Evolutionary conservation across 2,329 filamentous ascomycete species (phyloP).

Genomic region (Zalaria obscura): DNA sequence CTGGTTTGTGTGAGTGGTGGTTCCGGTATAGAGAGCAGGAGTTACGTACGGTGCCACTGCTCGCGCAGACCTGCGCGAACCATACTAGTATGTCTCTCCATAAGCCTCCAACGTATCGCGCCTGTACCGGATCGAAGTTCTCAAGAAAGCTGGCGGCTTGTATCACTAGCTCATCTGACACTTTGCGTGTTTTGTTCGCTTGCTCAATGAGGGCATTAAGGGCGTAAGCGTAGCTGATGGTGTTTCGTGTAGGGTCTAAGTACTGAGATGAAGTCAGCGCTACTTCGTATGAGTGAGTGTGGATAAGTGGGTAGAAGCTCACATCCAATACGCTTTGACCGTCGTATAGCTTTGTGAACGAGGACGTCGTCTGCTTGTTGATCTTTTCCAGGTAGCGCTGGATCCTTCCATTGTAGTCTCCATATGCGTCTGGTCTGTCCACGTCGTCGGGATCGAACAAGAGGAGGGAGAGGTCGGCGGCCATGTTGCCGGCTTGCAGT

Average conservation of each 20-base stretch:
- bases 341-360: too few species aligned
- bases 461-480: too few species aligned
- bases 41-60: conserved; percentile 3
- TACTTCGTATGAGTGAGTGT: too few species aligned
- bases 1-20: conserved; percentile 13
- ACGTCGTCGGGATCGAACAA: too few species aligned
- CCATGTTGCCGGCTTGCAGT: too few species aligned
- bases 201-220: conserved; percentile 25
- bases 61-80: conserved; percentile 6
- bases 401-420: too few species aligned
- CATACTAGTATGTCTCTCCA: conserved; percentile 31
- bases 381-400: too few species aligned
- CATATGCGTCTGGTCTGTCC: too few species aligned
- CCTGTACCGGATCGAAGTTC: conserved; percentile 38
- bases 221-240: conserved; percentile 43
- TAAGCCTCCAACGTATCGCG: conserved; percentile 37
- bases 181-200: conserved; percentile 12
- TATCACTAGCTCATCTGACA: conserved; percentile 30
- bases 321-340: too few species aligned
- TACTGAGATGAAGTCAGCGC: conserved; percentile 7
- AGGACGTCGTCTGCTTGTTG: too few species aligned
- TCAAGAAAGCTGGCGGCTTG: conserved; percentile 32
- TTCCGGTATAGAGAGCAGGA: conserved; percentile 2
- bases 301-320: too few species aligned
- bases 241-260: conserved; percentile 43